Conservation (phyloP, 306 rosid genomes). For the Fagus sylvatica region DNA sequence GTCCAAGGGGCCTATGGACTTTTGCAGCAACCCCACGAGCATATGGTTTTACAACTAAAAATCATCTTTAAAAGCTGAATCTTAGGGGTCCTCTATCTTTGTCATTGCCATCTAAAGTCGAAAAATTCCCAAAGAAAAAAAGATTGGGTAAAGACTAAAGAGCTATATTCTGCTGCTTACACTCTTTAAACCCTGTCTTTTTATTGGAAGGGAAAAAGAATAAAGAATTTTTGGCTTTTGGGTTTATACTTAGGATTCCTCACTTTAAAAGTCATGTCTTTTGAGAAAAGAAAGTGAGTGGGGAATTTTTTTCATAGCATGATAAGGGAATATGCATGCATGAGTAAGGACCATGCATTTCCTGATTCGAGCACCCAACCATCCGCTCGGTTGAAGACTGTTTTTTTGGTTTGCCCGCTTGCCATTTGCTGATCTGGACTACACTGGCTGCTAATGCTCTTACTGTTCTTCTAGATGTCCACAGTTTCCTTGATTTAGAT, state of each 20-base stretch:
- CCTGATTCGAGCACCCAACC: no score
- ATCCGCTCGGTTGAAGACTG: no score
- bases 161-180: conserved; percentile 42
- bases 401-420: no score
- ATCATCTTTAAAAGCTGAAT: conserved; percentile 31
- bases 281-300: conserved; percentile 29
- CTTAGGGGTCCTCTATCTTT: conserved; percentile 42
- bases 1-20: conserved; percentile 40
- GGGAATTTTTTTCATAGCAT: conserved; percentile 24
- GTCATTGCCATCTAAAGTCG: conserved; percentile 54
- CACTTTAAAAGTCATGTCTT: conserved; percentile 51
- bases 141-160: conserved; percentile 46
- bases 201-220: conserved; percentile 41
- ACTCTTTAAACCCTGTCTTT: conserved; percentile 34
- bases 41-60: conserved; percentile 42
- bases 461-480: no score
- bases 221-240: conserved; percentile 70
- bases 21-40: conserved; percentile 65
- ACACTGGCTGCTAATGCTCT: no score
- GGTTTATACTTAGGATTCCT: conserved; percentile 76
- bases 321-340: conserved; percentile 12
- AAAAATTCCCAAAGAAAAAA: conserved; percentile 40
- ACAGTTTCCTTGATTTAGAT: no score
- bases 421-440: no score
- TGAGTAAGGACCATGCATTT: conserved; percentile 15